Evolutionary conservation across 441 rosid species (phyloP), one percentile per base, ranked within the genome.

Genomic region (Arabidopsis hybrid): DNA sequence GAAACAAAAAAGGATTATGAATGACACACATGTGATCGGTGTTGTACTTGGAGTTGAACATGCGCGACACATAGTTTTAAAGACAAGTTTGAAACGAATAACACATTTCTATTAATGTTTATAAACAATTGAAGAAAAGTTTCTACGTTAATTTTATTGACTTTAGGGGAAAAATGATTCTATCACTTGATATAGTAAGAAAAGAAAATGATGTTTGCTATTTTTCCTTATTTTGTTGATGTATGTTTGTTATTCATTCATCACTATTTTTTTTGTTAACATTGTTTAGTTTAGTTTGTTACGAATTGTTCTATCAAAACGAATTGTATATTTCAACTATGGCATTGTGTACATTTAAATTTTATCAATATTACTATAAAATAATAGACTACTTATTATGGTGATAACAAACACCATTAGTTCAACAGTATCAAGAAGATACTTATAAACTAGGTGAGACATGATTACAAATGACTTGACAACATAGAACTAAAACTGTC

Each of bases 401-500:
- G 1, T 35, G 38, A 6, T 35, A 31, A 31, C 32, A 2, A 6
- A 2, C 40, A 38, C 40, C 40, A 38, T 29, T 9, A 29, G 7
- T 64, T 35, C 49, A 35, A 43, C 18, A 8, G 58, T 53, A 21
- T 21, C 26, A 35, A 45, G 38, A 63, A 62, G 31, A 43, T 43
- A 21, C 26, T 63, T 52, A 9, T 31, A 0, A 31, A 72, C 63
- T 53, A 72, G 21, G 65, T 53, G 38, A 65, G 66, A 73, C 59
- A 65, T 36, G 29, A 14, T 65, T 9, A 65, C 62, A 52, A 51
- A 67, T 61, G 79, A 61, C 65, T 53, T 67, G 73, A 75, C 73
- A 75, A 55, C 56, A 34, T 67, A 51, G 57, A 75, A 67, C 63
- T 43, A 60, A 75, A 75, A 69, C 60, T 69, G 79, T 69, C 70